Base-by-base conservation (phyloP, 2,329 filamentous ascomycete species). In the Exophiala spinifera region DNA sequence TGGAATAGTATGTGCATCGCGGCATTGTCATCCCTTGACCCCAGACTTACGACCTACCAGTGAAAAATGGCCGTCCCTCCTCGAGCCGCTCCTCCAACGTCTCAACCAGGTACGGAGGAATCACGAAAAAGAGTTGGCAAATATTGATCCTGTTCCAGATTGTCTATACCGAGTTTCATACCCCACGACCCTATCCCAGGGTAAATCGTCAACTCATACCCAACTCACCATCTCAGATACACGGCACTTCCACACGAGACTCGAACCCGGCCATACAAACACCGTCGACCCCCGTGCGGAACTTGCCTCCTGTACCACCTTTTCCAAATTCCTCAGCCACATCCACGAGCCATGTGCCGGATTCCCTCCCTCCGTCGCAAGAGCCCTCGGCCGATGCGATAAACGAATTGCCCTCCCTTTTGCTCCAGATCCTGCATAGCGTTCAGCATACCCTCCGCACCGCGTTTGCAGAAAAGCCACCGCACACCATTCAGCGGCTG, bases 401-500 rank as follows among this genome's bases (percentile, higher is more conserved):
- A 44, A 51, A 76, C 15, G 59, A 60, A 44, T 76, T 91, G 13
- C 87, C 88, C 2, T 77, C 78, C 6, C 84, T 85, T 59, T 76
- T 92, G 46, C 72, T 78, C 53, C 77, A 79, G 50, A 81, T 89
- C 67, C 73, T 89, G 44, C 68, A 72, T 55, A 81, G 81, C 53
- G 85, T 89, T 49, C 69, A 72, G 59, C 69, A 67, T 14, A 84
- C 85, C 14, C 76, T 96, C 36, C 76, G 72, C 46, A 77, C 76
- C 2, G 81, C 80, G 61, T 99, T 99, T 71, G 68, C 81, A 19
- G 75, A 77, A 2, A 82, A 88, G 63, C 92, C 94, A 1, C 94
- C 94, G 0, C 90, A 97, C 69, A 97, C 94, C 2, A 82, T 96
- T 58, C 94, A 99, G 73, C 87, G 94, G 36, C 81, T 99, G 19